Conservation (phyloP, 2,329 filamentous ascomycete species). For the Geoglossum cookeanum region DNA sequence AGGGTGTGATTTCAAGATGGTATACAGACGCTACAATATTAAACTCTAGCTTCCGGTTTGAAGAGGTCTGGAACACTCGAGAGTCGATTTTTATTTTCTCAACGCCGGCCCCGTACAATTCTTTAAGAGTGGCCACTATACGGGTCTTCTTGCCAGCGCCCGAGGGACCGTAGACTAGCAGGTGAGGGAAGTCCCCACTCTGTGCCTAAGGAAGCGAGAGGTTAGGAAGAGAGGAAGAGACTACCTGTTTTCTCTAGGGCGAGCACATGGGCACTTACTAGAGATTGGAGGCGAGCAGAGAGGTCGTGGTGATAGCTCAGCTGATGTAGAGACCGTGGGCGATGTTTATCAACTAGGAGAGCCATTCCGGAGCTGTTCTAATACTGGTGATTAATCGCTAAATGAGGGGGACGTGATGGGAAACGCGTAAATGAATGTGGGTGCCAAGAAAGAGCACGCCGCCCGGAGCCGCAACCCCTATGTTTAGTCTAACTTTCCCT, state of each 20-base stretch:
- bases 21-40: constrained; percentile 96
- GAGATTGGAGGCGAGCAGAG: constrained; percentile 65
- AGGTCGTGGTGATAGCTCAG: constrained; percentile 70
- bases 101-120: constrained; percentile 88
- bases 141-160: constrained; percentile 96
- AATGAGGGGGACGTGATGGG: neutral
- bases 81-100: constrained; percentile 99
- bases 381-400: neutral
- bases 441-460: neutral
- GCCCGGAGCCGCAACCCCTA: no score
- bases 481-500: no score
- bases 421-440: constrained; percentile 1
- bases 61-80: constrained; percentile 84
- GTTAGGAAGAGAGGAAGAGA: neutral
- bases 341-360: constrained; percentile 44
- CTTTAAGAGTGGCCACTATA: constrained; percentile 85
- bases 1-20: constrained; percentile 94
- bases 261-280: constrained; percentile 38
- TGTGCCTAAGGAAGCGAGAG: constrained; percentile 43
- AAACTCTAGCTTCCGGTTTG: constrained; percentile 96
- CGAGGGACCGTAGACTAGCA: constrained; percentile 90
- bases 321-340: constrained; percentile 27
- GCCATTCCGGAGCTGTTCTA: constrained; percentile 28
- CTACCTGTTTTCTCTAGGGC: no score
- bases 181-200: constrained; percentile 92